These are phyloP conservation scores for Mallotus nudiflorus DNA, from an alignment of 345 rosid species.

Conservation along the genomic window DNA sequence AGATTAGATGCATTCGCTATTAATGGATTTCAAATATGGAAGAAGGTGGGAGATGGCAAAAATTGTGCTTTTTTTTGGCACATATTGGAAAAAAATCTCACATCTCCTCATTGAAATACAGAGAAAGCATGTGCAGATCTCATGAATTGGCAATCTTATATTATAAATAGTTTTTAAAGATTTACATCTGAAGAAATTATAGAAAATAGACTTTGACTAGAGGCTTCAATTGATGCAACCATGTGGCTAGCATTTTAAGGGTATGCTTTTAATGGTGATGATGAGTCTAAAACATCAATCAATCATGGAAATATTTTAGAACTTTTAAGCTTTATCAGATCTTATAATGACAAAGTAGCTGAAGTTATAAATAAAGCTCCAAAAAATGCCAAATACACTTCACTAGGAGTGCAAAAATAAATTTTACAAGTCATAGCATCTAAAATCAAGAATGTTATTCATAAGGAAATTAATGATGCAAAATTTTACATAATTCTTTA, in stretches of 20 bases:
- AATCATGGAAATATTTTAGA: background rate
- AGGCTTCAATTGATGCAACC: background rate
- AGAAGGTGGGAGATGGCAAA: too few relatives aligned
- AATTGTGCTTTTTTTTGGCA: background rate
- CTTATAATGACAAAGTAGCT: background rate
- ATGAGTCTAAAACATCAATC: background rate
- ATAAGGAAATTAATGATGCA: too few relatives aligned
- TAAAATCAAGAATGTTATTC: too few relatives aligned
- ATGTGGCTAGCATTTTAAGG: conserved; percentile 4
- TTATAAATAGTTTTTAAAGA: background rate
- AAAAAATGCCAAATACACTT: background rate
- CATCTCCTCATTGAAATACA: background rate
- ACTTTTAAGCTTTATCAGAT: background rate
- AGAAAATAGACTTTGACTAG: too few relatives aligned
- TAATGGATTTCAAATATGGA: background rate
- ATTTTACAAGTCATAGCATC: too few relatives aligned
- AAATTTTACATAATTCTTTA: too few relatives aligned
- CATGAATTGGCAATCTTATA: background rate
- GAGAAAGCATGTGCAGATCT: background rate
- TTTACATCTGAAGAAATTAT: background rate
- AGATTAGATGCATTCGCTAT: background rate
- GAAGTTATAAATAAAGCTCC: background rate
- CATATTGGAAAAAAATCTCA: background rate
- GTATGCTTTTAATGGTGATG: conserved; percentile 11
- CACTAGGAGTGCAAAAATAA: background rate